Evolutionary conservation across 2,329 filamentous ascomycete species (phyloP), one percentile per base, ranked within the genome.

Genomic region (Sporothrix dimorphospora): DNA sequence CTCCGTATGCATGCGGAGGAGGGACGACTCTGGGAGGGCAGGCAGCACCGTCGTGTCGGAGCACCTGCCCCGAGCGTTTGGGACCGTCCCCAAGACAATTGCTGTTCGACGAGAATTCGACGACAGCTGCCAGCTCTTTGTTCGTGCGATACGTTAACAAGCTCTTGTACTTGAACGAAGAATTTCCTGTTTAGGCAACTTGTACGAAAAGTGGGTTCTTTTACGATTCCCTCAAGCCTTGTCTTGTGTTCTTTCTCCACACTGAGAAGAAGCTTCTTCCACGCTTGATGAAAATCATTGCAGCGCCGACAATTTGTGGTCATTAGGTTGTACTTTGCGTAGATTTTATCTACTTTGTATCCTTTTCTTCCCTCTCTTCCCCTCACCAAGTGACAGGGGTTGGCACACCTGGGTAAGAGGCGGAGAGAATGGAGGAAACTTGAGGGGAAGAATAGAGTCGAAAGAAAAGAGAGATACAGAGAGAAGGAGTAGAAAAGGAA

Each of bases 181-280:
- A 34, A 49, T 49, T 66, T n/a, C 63, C 63, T 49, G 42, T n/a
- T 66, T 66, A 49, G 63, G 63, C 40, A n/a, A 47, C 45, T 47
- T 34, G 63, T n/a, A 65, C 8, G 6, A 65, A 42, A 65, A 65
- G 59, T 65, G 59, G 59, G 12, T 45, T 27, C 21, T 27, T 24
- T 19, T 14, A n/a, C 38, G 19, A n/a, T 4, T n/a, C 14, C 9
- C 19, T n/a, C n/a, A n/a, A n/a, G n/a, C n/a, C 14, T 49, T n/a
- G 24, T 16, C 16, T n/a, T 49, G 19, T 4, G 2, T 49, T n/a
- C 16, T n/a, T n/a, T n/a, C n/a, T n/a, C n/a, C n/a, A n/a, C n/a
- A n/a, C n/a, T n/a, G n/a, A n/a, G n/a, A n/a, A n/a, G n/a, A n/a
- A 14, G 27, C 27, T 57, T 57, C 14, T 38, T 8, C 27, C 8